A percentile compares a stretch with the other conserved stretches of the same genome.
These are phyloP conservation scores for Volvox carteri DNA, from an alignment of 163 green algal species.

Conservation along the genomic window DNA sequence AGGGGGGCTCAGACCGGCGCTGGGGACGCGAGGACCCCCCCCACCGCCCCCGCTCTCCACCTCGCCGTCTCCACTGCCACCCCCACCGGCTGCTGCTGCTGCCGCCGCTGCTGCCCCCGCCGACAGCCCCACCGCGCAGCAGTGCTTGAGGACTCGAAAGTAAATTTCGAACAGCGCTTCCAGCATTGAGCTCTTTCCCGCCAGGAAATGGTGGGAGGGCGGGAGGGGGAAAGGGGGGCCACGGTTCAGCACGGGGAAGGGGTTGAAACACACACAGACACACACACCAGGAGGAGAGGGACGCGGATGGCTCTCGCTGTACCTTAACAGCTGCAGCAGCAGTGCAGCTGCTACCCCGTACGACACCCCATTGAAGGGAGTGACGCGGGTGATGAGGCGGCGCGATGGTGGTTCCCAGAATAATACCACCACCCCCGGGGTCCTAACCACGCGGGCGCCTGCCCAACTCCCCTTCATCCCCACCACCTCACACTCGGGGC, in stretches of 20 bases:
- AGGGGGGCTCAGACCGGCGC: background rate
- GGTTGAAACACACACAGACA: no score
- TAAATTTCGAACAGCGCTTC: slow-evolving; percentile 82
- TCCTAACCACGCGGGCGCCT: no score
- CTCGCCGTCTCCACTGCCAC: background rate
- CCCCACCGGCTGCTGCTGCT: background rate
- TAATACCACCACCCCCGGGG: no score
- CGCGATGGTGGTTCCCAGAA: no score
- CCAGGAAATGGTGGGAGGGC: background rate
- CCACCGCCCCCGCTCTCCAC: background rate
- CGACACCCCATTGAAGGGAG: no score
- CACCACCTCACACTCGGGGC: no score
- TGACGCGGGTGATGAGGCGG: no score
- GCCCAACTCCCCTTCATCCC: no score
- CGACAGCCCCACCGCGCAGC: slow-evolving; percentile 52
- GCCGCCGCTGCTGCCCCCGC: slow-evolving; percentile 43
- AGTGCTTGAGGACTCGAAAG: slow-evolving; percentile 93
- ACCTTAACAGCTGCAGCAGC: no score
- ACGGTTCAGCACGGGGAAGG: background rate
- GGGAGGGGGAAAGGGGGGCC: background rate
- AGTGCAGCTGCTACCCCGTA: no score
- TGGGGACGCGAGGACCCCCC: background rate
- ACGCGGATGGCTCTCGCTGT: no score
- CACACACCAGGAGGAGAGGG: no score
- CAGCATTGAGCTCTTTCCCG: slow-evolving; percentile 64